Percentiles rank a stretch among this genome's conserved stretches.
phyloP scores from a whole-genome alignment of 2,329 filamentous ascomycete species.

The Nemania sp. region DNA sequence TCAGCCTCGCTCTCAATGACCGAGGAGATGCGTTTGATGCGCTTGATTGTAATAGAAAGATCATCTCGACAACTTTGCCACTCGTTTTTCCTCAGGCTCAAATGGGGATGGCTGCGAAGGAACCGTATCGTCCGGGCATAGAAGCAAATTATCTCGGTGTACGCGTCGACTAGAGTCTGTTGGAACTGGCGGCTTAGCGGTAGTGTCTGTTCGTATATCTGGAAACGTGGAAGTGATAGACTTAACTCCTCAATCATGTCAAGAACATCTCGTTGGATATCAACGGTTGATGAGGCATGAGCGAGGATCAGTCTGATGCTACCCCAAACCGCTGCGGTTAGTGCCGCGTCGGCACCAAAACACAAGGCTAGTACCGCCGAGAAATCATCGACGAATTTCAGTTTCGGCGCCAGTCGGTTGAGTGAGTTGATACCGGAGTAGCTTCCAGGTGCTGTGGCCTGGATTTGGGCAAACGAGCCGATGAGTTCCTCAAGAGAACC shows the following conservation, averaged over 20 bases:
- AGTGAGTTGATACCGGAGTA: conserved; percentile 33
- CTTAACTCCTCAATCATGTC: conserved; percentile 50
- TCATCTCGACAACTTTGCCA: conserved; percentile 45
- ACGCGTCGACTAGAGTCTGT: conserved; percentile 48
- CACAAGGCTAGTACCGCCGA: conserved; percentile 46
- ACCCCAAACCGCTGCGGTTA: conserved; percentile 49
- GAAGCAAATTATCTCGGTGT: conserved; percentile 51
- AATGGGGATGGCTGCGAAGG: conserved; percentile 48
- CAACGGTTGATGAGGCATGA: conserved; percentile 42
- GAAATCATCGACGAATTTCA: conserved; percentile 49
- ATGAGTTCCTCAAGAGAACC: conserved; percentile 42
- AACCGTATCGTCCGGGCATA: conserved; percentile 51
- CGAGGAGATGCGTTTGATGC: conserved; percentile 46
- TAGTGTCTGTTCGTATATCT: conserved; percentile 45
- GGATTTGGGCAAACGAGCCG: neutral
- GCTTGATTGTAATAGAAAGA: conserved; percentile 39
- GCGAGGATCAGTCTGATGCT: conserved; percentile 46
- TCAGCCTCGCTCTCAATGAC: conserved; percentile 49
- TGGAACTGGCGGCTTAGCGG: conserved; percentile 46
- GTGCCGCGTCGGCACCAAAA: conserved; percentile 46
- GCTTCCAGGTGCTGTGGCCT: neutral
- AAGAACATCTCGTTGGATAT: conserved; percentile 46
- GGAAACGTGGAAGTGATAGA: conserved; percentile 47
- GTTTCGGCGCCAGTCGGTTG: conserved; percentile 41
- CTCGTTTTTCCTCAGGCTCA: conserved; percentile 41